Base-by-base conservation (phyloP, 352 stramenopile species). In the Achlya hypogyna region DNA sequence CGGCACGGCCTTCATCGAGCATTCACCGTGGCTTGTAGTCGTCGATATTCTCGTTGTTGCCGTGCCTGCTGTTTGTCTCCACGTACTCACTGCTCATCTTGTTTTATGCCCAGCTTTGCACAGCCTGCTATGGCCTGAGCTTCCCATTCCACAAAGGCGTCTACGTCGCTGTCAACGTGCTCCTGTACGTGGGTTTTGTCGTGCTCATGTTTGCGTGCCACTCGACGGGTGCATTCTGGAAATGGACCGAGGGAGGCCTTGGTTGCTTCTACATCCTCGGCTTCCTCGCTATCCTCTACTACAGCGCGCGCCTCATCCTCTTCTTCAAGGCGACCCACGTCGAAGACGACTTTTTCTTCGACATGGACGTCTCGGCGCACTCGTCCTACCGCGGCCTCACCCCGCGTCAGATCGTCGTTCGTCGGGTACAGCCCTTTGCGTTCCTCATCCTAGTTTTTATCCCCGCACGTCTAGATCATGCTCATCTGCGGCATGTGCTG, bases 31-130 rank as follows among this genome's bases (percentile, higher is more conserved):
- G 22, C 25, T 40, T 67, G 1, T 67, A 67, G 60, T 67, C 60
- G 22, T 67, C 74, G 35, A 65, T 90, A 40, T 87, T 93, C 66
- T 68, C 90, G 20, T 89, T 83, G 78, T 73, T 93, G 16, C 84
- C 84, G 28, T 79, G 78, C 62, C 82, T 93, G 71, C 75, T 93
- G n/a, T 93, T 91, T 53, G 75, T 91, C 69, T 86, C 79, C 64
- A 93, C 88, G 78, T 91, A 93, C 59, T 82, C 79, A 10, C 79
- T 93, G 31, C 81, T 93, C 72, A 74, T 93, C 71, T 80, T 93
- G 51, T 93, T 93, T 58, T 91, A 82, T 77, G 82, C 84, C 18
- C 82, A 91, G 54, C 70, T 93, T n/a, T 93, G 84, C 73, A 90
- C 90, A 71, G 82, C 84, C 5, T 90, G 82, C 70, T 89, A 82